phyloP scores from a whole-genome alignment of 2,329 filamentous ascomycete genomes.

The Paraconiothyrium brasiliense region DNA sequence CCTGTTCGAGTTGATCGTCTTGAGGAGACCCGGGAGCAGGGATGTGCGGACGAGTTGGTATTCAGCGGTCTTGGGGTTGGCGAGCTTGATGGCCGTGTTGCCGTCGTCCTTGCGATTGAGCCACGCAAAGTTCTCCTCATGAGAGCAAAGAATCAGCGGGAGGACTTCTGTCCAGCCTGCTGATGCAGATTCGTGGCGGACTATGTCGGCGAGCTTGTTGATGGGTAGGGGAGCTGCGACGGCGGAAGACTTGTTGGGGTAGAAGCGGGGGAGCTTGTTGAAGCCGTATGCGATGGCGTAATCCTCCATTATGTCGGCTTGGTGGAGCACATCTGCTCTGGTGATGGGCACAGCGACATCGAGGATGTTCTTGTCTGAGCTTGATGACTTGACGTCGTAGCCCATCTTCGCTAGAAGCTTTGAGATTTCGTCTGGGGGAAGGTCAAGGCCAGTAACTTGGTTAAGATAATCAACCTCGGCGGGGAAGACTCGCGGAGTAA shows the following conservation, averaged over 20 bases:
- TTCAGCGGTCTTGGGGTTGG: slow-evolving; percentile 91
- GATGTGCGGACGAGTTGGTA: slow-evolving; percentile 93
- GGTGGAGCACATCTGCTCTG: slow-evolving; percentile 91
- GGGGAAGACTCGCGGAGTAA: slow-evolving; percentile 78
- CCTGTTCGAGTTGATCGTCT: slow-evolving; percentile 94
- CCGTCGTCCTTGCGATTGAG: slow-evolving; percentile 90
- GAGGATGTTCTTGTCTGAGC: slow-evolving; percentile 71
- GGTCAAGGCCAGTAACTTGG: slow-evolving; percentile 82
- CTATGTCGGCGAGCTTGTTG: slow-evolving; percentile 94
- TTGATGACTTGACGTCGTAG: slow-evolving; percentile 79
- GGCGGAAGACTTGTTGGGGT: slow-evolving; percentile 85
- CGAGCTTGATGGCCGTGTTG: slow-evolving; percentile 81
- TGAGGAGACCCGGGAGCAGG: slow-evolving; percentile 85
- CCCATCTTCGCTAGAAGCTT: slow-evolving; percentile 89
- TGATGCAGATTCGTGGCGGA: slow-evolving; percentile 88
- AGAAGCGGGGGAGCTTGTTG: slow-evolving; percentile 89
- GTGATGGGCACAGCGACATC: slow-evolving; percentile 88
- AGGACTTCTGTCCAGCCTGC: slow-evolving; percentile 96
- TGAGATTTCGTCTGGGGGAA: slow-evolving; percentile 79
- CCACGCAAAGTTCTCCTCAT: slow-evolving; percentile 98
- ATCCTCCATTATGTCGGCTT: slow-evolving; percentile 99
- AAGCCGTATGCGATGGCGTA: slow-evolving; percentile 96
- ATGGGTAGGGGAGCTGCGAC: slow-evolving; percentile 87
- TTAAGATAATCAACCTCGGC: slow-evolving; percentile 95
- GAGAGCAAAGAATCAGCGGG: slow-evolving; percentile 94